These are phyloP conservation scores for Linum usitatissimum DNA, from an alignment of 345 rosid genomes.

Conservation along the genomic window DNA sequence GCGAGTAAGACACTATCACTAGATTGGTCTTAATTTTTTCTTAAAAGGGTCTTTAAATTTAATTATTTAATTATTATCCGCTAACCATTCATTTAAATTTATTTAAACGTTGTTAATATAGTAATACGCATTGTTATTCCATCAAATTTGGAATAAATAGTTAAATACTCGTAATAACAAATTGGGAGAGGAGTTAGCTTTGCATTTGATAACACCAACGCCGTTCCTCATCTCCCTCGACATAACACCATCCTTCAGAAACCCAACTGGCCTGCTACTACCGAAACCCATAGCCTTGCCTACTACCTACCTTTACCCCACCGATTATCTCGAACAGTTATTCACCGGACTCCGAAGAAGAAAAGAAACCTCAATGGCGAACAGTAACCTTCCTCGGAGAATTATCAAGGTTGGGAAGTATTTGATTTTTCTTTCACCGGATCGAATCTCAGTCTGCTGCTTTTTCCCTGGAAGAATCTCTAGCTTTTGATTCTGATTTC, in stretches of 20 bases:
- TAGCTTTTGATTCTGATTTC: not conserved
- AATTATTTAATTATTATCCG: too few species aligned
- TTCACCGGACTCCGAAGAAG: not conserved
- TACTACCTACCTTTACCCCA: not conserved
- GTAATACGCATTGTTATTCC: not conserved
- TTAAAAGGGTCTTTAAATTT: too few species aligned
- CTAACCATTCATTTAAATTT: too few species aligned
- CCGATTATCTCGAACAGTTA: not conserved
- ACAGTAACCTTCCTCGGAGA: constrained; percentile 86
- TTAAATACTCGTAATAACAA: not conserved
- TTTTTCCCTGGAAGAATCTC: not conserved
- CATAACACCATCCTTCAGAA: not conserved
- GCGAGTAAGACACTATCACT: too few species aligned
- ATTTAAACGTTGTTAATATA: too few species aligned
- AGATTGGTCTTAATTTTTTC: too few species aligned
- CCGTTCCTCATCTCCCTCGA: not conserved
- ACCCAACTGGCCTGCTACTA: not conserved
- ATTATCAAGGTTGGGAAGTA: constrained; percentile 67
- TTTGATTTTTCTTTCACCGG: constrained; percentile 1
- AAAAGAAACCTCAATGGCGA: constrained; percentile 38
- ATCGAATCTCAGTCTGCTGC: not conserved
- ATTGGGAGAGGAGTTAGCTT: not conserved
- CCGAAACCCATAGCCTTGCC: too few species aligned
- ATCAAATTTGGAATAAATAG: not conserved
- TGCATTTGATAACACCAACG: not conserved